Evolutionary conservation across 495 filamentous ascomycete species (phyloP), one percentile per base, ranked within the genome.

Genomic region (Gamarada debralockiae): DNA sequence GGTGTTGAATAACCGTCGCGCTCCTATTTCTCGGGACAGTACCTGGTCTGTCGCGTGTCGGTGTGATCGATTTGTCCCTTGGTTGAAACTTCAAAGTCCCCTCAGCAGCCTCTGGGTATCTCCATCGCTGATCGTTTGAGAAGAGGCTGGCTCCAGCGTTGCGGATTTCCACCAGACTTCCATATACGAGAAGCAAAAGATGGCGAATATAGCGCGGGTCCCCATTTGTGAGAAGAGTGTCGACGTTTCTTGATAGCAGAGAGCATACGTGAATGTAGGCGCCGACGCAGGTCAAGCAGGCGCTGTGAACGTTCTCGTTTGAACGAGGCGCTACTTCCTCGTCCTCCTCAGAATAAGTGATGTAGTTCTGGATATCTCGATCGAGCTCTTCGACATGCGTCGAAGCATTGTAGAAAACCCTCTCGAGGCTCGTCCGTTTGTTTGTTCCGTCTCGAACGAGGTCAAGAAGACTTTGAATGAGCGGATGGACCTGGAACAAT

Each of bases 171-270:
- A 88, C 79, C 23, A 89, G 77, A 59, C 88, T 87, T 45, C 88
- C 87, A 61, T 87, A 95, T 27, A 93, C 74, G 66, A 86, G 82
- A 39, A 91, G 74, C 73, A 96, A 77, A 51, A 95, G 68, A 0
- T 85, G 90, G 8, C 91, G 83, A 46, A 93, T 81, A 60, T 92
- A 91, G 17, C 85, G 80, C 6, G 85, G 79, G 60, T 95, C 88
- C 20, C 81, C 83, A 54, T 89, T 84, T 48, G 83, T 74, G 22
- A 90, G 77, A 45, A 95, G 83, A 14, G 84, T 81, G 36, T 81
- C 74, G 38, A 86, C 76, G 51, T 84, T 89, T 56, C 81, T 76
- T 55, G 82, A 79, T 21, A 95, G 68, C 8, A 90, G 80, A 13
- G 78, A 72, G 43, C 80, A 85, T 41, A 95, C 83, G 54, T 89